These are phyloP conservation scores for Periconia sp. DNA, from an alignment of 2,329 filamentous ascomycete genomes.

Conservation along the genomic window DNA sequence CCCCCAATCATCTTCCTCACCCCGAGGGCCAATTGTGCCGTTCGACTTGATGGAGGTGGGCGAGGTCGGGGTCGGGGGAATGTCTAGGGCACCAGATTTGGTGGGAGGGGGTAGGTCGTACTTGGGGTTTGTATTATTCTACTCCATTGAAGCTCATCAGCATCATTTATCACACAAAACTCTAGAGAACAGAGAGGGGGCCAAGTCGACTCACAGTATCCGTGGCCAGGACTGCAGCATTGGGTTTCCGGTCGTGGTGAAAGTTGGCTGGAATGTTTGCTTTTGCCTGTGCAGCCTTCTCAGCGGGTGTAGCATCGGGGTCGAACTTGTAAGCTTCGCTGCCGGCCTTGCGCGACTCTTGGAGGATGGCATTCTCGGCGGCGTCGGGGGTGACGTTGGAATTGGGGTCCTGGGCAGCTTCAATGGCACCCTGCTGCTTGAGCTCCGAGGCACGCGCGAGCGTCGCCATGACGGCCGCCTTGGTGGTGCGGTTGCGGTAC, in stretches of 20 bases:
- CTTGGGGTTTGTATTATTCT: constrained; percentile 64
- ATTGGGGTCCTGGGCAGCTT: constrained; percentile 73
- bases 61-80: constrained; percentile 40
- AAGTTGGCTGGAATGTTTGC: constrained; percentile 68
- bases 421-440: constrained; percentile 78
- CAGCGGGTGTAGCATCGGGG: constrained; percentile 76
- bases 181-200: neutral
- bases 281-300: constrained; percentile 80
- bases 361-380: constrained; percentile 72
- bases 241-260: constrained; percentile 61
- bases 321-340: constrained; percentile 83
- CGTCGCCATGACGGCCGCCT: constrained; percentile 26
- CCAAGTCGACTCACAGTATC: constrained; percentile 60
- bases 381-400: constrained; percentile 68
- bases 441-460: constrained; percentile 59
- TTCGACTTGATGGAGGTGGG: constrained; percentile 51
- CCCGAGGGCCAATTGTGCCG: constrained; percentile 59
- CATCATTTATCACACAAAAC: constrained; percentile 1
- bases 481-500: neutral
- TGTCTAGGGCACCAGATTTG: constrained; percentile 67
- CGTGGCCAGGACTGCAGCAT: constrained; percentile 71
- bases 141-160: constrained; percentile 49
- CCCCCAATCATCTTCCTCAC: constrained; percentile 49
- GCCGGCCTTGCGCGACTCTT: constrained; percentile 78
- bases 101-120: constrained; percentile 78